These are phyloP conservation scores for Chlorella sp. DNA, from an alignment of 139 green algal genomes.

Conservation along the genomic window DNA sequence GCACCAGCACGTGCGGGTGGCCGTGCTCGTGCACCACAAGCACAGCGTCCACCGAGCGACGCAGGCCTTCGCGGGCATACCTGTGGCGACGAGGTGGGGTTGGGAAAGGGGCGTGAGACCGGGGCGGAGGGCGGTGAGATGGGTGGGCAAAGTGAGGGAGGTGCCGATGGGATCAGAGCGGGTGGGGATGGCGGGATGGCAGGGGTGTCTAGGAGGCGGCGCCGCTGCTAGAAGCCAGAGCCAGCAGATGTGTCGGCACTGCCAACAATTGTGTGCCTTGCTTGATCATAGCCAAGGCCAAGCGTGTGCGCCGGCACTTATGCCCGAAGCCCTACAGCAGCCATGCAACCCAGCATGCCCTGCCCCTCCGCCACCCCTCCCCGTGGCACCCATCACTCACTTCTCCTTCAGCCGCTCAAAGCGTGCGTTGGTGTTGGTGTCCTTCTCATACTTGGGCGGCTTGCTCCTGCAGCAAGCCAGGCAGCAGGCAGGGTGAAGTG, in stretches of 20 bases:
- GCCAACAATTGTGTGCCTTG: too few relatives aligned
- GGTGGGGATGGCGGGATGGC: background rate
- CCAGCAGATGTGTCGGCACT: too few relatives aligned
- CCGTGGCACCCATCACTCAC: conserved; percentile 51
- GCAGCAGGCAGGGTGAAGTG: too few relatives aligned
- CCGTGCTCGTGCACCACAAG: conserved; percentile 93
- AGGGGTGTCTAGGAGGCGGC: too few relatives aligned
- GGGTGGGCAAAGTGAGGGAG: background rate
- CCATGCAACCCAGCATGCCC: too few relatives aligned
- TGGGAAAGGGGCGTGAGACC: background rate
- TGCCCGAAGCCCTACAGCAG: background rate
- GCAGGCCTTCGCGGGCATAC: conserved; percentile 84
- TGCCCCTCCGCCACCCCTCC: background rate
- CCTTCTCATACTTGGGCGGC: conserved; percentile 80
- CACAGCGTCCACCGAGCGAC: conserved; percentile 88
- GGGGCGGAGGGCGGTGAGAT: background rate
- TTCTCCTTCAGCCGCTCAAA: conserved; percentile 82
- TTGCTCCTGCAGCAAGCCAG: conserved; percentile 53
- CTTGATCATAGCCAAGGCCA: too few relatives aligned
- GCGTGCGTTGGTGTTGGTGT: conserved; percentile 64
- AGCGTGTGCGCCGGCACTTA: too few relatives aligned
- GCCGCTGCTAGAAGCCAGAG: too few relatives aligned
- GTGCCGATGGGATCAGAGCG: too few relatives aligned
- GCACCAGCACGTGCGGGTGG: conserved; percentile 92
- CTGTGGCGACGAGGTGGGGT: conserved; percentile 51